Percentiles rank a stretch among this genome's conserved stretches.
Conservation (phyloP, 2,329 filamentous ascomycete species). For the Neonectria neomacrospora region DNA sequence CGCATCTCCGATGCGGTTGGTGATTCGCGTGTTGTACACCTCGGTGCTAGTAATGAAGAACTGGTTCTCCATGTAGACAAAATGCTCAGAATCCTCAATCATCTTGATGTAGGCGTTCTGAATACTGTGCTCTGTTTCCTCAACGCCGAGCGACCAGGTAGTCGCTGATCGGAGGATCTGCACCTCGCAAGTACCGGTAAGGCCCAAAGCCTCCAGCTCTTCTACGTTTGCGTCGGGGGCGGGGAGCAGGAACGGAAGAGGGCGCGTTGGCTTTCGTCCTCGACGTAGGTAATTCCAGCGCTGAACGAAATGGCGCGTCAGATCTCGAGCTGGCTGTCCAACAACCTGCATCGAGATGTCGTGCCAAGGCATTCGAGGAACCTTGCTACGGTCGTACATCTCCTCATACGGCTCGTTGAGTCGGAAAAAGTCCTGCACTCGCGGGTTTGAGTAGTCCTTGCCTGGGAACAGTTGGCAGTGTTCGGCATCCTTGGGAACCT, state of each 20-base stretch:
- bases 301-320: conserved; percentile 96
- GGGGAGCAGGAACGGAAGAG: conserved; percentile 91
- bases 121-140: conserved; percentile 91
- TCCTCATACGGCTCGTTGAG: conserved; percentile 96
- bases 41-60: conserved; percentile 97
- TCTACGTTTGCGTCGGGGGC: conserved; percentile 90
- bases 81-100: conserved; percentile 95
- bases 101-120: conserved; percentile 95
- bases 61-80: conserved; percentile 98
- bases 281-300: conserved; percentile 97
- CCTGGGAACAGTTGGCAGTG: conserved; percentile 97
- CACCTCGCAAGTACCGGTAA: conserved; percentile 94
- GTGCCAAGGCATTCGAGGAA: conserved; percentile 98
- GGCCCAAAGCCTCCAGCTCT: conserved; percentile 86
- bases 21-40: conserved; percentile 85
- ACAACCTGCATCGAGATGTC: conserved; percentile 98
- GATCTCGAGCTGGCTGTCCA: conserved; percentile 91
- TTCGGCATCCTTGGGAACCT: conserved; percentile 84
- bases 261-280: conserved; percentile 90
- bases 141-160: conserved; percentile 91
- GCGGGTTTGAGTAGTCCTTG: conserved; percentile 97
- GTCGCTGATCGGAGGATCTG: conserved; percentile 93
- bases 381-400: conserved; percentile 93
- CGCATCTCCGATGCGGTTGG: conserved; percentile 94
- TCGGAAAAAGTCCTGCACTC: conserved; percentile 93